These are phyloP conservation scores for Haberlea rhodopensis DNA, from an alignment of 257 asterid genomes.

Conservation along the genomic window DNA sequence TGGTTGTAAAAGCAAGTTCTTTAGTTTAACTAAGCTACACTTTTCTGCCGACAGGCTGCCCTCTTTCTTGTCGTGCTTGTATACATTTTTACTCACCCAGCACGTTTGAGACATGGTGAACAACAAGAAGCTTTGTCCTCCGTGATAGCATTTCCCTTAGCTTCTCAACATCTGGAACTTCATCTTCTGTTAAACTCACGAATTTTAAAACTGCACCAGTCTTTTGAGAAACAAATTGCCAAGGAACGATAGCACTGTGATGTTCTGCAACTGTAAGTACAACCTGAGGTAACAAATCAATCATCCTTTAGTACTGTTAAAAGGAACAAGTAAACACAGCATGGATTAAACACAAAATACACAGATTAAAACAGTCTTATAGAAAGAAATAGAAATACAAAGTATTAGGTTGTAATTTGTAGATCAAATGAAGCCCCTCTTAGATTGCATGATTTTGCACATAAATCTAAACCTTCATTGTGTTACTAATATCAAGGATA, in stretches of 20 bases:
- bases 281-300: slow-evolving; percentile 46
- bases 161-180: slow-evolving; percentile 72
- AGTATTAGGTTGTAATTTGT: neutral
- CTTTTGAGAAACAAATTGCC: slow-evolving; percentile 97
- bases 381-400: neutral
- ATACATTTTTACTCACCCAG: slow-evolving; percentile 55
- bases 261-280: slow-evolving; percentile 84
- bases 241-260: slow-evolving; percentile 97
- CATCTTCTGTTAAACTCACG: slow-evolving; percentile 62
- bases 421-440: neutral
- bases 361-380: slow-evolving; percentile 1
- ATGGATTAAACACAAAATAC: slow-evolving; percentile 1
- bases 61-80: slow-evolving; percentile 17
- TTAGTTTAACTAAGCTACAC: slow-evolving; percentile 14
- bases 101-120: slow-evolving; percentile 86
- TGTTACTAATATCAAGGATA: neutral
- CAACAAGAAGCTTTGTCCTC: slow-evolving; percentile 65
- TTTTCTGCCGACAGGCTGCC: slow-evolving; percentile 5
- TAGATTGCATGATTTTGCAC: neutral
- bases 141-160: slow-evolving; percentile 57
- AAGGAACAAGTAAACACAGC: neutral
- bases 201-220: slow-evolving; percentile 83
- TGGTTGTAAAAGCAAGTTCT: slow-evolving; percentile 2
- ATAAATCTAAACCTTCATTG: neutral
- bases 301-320: slow-evolving; percentile 25